Percentiles rank a stretch among this genome's conserved stretches.
phyloP scores from a whole-genome alignment of 306 rosid species.

The Sicyos baderoa region DNA sequence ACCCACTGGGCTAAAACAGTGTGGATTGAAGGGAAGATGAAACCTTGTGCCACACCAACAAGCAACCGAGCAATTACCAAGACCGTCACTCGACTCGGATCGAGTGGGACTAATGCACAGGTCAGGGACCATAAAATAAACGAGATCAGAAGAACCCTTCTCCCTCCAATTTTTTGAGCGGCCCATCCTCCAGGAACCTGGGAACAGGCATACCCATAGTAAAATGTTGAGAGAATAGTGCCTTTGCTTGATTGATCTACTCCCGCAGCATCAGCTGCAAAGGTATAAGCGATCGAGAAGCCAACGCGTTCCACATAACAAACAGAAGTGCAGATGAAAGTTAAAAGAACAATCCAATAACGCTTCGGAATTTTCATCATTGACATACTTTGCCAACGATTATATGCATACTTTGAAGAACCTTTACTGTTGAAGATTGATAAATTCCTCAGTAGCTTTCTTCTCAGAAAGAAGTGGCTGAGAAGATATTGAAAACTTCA shows the following conservation, averaged over 20 bases:
- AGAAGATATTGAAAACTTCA: slow-evolving; percentile 7
- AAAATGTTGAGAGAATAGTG: slow-evolving; percentile 73
- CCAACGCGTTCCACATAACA: slow-evolving; percentile 93
- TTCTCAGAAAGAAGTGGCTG: neutral
- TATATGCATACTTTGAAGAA: neutral
- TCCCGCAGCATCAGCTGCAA: slow-evolving; percentile 70
- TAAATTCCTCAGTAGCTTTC: too few relatives aligned
- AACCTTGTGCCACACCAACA: slow-evolving; percentile 92
- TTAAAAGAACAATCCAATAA: slow-evolving; percentile 64
- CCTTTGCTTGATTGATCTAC: slow-evolving; percentile 82
- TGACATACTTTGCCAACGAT: slow-evolving; percentile 26
- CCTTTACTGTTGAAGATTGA: neutral
- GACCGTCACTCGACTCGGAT: slow-evolving; percentile 46
- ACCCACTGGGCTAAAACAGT: slow-evolving; percentile 98
- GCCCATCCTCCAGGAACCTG: slow-evolving; percentile 98
- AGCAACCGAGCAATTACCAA: slow-evolving; percentile 75
- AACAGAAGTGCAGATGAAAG: slow-evolving; percentile 81
- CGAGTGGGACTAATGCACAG: slow-evolving; percentile 69
- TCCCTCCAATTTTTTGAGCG: slow-evolving; percentile 80
- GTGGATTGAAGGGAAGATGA: slow-evolving; percentile 91
- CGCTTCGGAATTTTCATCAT: slow-evolving; percentile 51
- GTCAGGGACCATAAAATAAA: slow-evolving; percentile 81
- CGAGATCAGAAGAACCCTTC: slow-evolving; percentile 70
- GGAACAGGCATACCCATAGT: slow-evolving; percentile 91
- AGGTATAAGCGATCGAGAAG: slow-evolving; percentile 83